Percentiles rank a stretch among this genome's conserved stretches.
Conservation (phyloP, 805 yeast species). For the Huiozyma naganishii region DNA sequence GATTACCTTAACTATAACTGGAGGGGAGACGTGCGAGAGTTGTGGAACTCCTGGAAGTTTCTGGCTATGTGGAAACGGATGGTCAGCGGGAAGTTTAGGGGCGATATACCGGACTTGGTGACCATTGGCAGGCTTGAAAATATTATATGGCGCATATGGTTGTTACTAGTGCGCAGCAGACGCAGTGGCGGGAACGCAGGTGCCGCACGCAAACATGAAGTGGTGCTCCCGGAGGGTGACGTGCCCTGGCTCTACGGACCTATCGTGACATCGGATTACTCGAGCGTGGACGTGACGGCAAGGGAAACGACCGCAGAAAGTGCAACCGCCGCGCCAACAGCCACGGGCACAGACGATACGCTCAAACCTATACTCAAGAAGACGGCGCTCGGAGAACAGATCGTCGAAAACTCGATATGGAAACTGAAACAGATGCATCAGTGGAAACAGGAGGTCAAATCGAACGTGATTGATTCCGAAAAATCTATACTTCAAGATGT, state of each 20-base stretch:
- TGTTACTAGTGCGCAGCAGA: not conserved
- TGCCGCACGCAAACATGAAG: not conserved
- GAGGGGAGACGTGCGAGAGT: slow-evolving; percentile 58
- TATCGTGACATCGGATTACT: slow-evolving; percentile 1
- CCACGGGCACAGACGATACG: not conserved
- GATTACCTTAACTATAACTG: slow-evolving; percentile 88
- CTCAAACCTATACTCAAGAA: slow-evolving; percentile 68
- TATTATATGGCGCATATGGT: slow-evolving; percentile 82
- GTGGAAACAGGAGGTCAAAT: too few species aligned
- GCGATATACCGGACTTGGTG: not conserved
- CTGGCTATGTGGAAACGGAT: slow-evolving; percentile 26
- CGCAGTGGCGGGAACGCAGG: not conserved
- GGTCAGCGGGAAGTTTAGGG: not conserved
- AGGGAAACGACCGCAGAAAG: not conserved
- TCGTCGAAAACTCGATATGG: slow-evolving; percentile 20
- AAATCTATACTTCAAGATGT: too few species aligned
- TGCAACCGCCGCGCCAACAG: too few species aligned
- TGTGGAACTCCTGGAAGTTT: slow-evolving; percentile 82
- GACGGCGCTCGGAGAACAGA: slow-evolving; percentile 66
- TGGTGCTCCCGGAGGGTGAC: slow-evolving; percentile 35
- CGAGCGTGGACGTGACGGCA: not conserved
- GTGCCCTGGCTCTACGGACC: slow-evolving; percentile 98
- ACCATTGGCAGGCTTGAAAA: slow-evolving; percentile 57
- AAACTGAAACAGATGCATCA: slow-evolving; percentile 5
- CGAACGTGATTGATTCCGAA: too few species aligned